Conservation (phyloP, 2,329 filamentous ascomycete species). For the Domatiomyces catenatus region DNA sequence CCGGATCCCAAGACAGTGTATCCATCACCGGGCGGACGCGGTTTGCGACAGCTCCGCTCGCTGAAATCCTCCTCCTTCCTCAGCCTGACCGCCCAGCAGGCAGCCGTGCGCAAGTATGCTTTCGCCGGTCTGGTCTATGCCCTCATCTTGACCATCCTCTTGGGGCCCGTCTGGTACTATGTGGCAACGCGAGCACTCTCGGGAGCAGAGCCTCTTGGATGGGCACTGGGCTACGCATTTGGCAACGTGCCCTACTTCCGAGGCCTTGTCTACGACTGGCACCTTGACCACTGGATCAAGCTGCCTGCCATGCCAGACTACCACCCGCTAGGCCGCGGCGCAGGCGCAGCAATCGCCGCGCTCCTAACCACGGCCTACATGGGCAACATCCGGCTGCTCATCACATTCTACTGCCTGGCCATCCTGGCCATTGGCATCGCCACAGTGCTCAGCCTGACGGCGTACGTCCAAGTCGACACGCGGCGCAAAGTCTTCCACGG, state of each 20-base stretch:
- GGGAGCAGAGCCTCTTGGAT: constrained; percentile 70
- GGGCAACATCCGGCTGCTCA: constrained; percentile 64
- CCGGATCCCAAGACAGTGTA: constrained; percentile 38
- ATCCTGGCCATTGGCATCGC: constrained; percentile 58
- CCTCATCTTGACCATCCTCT: constrained; percentile 48
- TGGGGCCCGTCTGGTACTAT: constrained; percentile 56
- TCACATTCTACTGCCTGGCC: constrained; percentile 57
- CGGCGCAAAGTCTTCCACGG: constrained; percentile 95
- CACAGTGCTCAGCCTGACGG: constrained; percentile 58
- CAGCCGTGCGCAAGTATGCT: constrained; percentile 59
- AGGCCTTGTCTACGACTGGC: constrained; percentile 51
- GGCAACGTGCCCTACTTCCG: constrained; percentile 61
- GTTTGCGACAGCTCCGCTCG: constrained; percentile 28
- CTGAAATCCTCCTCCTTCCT: constrained; percentile 45
- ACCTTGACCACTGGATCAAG: constrained; percentile 60
- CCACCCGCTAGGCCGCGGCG: too few species aligned
- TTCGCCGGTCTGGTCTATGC: constrained; percentile 70
- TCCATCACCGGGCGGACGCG: neutral
- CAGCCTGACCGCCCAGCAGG: constrained; percentile 64
- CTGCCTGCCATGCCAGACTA: constrained; percentile 38
- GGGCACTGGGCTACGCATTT: constrained; percentile 80
- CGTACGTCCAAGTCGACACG: constrained; percentile 81
- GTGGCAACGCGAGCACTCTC: constrained; percentile 52
- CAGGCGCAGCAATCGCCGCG: too few species aligned
- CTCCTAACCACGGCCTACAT: constrained; percentile 22